These are phyloP conservation scores for Capillidium rhysosporum DNA, from an alignment of 371 early-diverging fungal genomes.

Conservation along the genomic window DNA sequence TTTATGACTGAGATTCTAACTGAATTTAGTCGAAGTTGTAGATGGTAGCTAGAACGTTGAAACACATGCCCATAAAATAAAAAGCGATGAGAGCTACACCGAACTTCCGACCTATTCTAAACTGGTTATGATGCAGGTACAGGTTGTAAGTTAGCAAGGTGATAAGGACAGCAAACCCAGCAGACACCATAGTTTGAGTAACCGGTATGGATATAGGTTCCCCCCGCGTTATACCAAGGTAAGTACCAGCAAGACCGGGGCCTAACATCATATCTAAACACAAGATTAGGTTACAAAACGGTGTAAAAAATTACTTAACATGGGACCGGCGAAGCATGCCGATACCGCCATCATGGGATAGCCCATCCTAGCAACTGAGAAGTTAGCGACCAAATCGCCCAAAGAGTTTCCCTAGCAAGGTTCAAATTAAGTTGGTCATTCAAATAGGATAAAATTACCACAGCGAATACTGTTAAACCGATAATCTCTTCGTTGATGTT, in stretches of 20 bases:
- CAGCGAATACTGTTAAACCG: constrained; percentile 61
- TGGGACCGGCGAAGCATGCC: constrained; percentile 69
- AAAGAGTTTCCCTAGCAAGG: constrained; percentile 47
- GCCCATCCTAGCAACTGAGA: constrained; percentile 63
- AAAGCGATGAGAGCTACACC: background rate
- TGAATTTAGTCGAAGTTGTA: no score
- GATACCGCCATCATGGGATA: constrained; percentile 68
- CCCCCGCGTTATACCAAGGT: background rate
- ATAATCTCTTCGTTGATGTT: constrained; percentile 57
- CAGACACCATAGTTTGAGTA: background rate
- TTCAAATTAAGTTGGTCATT: background rate
- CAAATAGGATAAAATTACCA: background rate
- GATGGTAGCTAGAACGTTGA: no score
- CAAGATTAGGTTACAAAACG: background rate
- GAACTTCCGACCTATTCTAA: background rate
- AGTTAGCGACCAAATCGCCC: constrained; percentile 70
- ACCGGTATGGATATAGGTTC: background rate
- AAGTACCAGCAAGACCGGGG: background rate
- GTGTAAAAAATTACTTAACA: constrained; percentile 21
- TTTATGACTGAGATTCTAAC: no score
- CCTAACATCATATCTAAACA: constrained; percentile 5
- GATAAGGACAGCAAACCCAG: background rate
- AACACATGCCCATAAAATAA: constrained; percentile 1
- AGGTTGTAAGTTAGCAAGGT: background rate
- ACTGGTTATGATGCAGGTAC: constrained; percentile 1